A percentile compares a stretch with the other conserved stretches of the same genome.
These are phyloP conservation scores for Botrytis deweyae DNA, from an alignment of 2,329 filamentous ascomycete genomes.

Conservation along the genomic window DNA sequence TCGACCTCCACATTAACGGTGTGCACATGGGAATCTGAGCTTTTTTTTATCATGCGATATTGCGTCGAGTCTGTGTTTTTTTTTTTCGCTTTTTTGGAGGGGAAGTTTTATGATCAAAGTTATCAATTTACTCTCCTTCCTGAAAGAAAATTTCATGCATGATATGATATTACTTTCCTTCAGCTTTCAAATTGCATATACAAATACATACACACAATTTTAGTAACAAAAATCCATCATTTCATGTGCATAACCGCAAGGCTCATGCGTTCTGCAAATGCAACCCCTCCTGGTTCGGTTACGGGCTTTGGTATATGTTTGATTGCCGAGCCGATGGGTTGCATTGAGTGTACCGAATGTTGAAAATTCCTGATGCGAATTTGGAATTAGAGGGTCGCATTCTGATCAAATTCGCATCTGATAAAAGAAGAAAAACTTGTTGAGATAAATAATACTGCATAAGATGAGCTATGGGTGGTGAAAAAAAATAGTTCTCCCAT, in stretches of 20 bases:
- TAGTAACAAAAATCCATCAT: not conserved
- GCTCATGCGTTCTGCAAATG: not conserved
- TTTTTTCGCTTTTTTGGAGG: not conserved
- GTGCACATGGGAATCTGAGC: conserved; percentile 7
- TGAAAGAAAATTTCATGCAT: not conserved
- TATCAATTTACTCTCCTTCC: not conserved
- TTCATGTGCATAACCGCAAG: not conserved
- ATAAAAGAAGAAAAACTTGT: not conserved
- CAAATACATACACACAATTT: not conserved
- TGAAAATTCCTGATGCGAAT: not conserved
- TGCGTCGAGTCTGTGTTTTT: not conserved
- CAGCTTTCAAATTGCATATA: not conserved
- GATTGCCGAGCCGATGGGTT: not conserved
- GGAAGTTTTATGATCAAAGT: not conserved
- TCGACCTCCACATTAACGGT: not conserved
- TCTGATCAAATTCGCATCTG: not conserved
- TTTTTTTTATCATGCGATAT: not conserved
- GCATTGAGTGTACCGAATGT: not conserved
- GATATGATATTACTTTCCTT: not conserved
- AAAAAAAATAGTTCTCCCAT: not conserved
- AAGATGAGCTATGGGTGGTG: not conserved
- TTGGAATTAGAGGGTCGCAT: not conserved
- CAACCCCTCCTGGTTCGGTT: not conserved
- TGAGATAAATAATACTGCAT: not conserved
- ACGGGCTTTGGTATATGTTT: not conserved